phyloP scores from a whole-genome alignment of 345 rosid species.

The Eucalyptus marginata region DNA sequence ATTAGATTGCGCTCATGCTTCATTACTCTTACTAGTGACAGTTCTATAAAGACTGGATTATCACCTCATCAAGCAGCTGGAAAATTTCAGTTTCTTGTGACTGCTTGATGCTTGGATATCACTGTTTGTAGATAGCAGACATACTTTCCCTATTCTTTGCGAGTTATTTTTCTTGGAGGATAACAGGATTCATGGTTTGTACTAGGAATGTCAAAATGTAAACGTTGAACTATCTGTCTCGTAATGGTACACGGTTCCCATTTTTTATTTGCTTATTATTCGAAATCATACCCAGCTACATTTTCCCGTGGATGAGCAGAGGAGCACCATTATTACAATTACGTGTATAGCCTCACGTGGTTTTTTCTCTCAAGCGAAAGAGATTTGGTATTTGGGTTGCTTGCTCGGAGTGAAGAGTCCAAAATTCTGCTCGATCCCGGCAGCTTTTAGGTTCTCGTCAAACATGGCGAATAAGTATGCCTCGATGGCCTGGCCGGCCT shows the following conservation, averaged over 20 bases:
- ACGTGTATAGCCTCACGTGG: background rate
- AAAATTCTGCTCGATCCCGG: constrained; percentile 12
- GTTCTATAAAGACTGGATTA: background rate
- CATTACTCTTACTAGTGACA: background rate
- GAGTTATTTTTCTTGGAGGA: background rate
- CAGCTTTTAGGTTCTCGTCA: constrained; percentile 13
- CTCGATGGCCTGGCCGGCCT: constrained; percentile 7
- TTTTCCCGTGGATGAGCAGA: background rate
- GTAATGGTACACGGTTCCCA: background rate
- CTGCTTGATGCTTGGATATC: background rate
- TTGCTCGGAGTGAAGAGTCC: constrained; percentile 22
- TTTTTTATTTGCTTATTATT: background rate
- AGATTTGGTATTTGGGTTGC: constrained; percentile 3
- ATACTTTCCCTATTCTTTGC: background rate
- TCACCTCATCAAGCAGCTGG: background rate
- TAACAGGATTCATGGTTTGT: background rate
- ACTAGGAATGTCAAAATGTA: background rate
- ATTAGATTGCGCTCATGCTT: background rate
- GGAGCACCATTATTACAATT: background rate
- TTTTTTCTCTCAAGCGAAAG: background rate
- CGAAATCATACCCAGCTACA: background rate
- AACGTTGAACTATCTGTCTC: background rate
- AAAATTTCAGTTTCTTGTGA: background rate
- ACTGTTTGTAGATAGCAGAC: background rate
- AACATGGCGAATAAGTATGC: constrained; percentile 28